Percentiles rank a stretch among this genome's conserved stretches.
These are phyloP conservation scores for Pluteus cervinus DNA, from an alignment of 768 basidiomycete genomes.

Conservation along the genomic window DNA sequence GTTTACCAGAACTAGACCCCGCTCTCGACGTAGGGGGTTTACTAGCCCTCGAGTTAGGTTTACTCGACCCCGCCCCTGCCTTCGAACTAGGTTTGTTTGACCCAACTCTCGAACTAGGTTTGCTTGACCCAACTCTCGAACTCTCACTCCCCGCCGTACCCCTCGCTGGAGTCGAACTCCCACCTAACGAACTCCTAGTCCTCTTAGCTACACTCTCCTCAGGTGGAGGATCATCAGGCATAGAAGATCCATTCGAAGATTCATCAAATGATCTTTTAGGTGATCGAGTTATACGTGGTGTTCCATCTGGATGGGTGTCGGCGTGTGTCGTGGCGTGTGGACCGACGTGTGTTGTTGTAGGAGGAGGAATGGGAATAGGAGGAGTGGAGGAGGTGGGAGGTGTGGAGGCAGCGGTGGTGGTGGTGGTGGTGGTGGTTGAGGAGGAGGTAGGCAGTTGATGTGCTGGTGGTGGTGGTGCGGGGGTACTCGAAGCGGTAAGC, in stretches of 20 bases:
- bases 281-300: slow-evolving; percentile 4
- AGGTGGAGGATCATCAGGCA: too few relatives aligned
- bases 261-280: slow-evolving; percentile 8
- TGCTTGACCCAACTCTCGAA: slow-evolving; percentile 1
- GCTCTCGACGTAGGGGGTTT: too few relatives aligned
- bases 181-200: too few relatives aligned
- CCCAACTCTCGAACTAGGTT: not conserved
- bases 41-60: too few relatives aligned
- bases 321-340: not conserved
- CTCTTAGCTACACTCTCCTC: too few relatives aligned
- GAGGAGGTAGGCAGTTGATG: slow-evolving; percentile 5
- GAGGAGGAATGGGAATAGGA: slow-evolving; percentile 7
- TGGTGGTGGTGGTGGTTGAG: slow-evolving; percentile 11
- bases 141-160: slow-evolving; percentile 5
- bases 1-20: slow-evolving; percentile 8
- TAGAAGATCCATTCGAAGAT: too few relatives aligned
- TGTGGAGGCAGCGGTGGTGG: slow-evolving; percentile 8
- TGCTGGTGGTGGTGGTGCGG: not conserved
- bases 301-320: slow-evolving; percentile 5
- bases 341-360: slow-evolving; percentile 2
- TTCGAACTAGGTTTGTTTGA: not conserved
- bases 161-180: slow-evolving; percentile 4
- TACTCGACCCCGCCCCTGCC: not conserved
- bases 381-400: slow-evolving; percentile 7
- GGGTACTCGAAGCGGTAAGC: slow-evolving; percentile 1